phyloP scores from a whole-genome alignment of 306 rosid genomes.

The Quercus mongolica region DNA sequence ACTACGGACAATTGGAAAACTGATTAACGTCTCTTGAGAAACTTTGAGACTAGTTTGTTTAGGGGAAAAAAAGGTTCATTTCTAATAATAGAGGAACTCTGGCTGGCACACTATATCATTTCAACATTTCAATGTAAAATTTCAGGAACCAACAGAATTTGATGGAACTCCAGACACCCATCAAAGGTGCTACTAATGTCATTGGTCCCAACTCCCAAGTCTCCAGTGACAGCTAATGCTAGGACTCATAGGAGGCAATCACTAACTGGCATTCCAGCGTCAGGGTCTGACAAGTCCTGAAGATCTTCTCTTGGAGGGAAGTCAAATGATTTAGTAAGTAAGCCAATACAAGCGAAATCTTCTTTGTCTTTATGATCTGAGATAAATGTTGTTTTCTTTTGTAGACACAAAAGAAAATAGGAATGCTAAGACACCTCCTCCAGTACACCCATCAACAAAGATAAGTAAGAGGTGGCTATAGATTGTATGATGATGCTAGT shows the following conservation, averaged over 20 bases:
- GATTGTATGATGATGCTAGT: background rate
- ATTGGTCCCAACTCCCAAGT: conserved; percentile 33
- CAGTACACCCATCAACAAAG: conserved; percentile 44
- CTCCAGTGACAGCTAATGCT: conserved; percentile 38
- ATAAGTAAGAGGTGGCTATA: conserved; percentile 50
- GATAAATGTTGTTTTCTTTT: conserved; percentile 2
- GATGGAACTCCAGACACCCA: conserved; percentile 51
- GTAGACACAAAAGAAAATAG: conserved; percentile 55
- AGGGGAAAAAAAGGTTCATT: background rate
- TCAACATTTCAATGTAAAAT: conserved; percentile 1
- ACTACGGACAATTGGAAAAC: conserved; percentile 80
- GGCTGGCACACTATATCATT: background rate
- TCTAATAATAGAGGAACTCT: background rate
- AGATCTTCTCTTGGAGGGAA: conserved; percentile 85
- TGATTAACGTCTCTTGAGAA: conserved; percentile 82
- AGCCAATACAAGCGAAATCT: background rate
- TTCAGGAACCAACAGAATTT: conserved; percentile 63
- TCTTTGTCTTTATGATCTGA: conserved; percentile 1
- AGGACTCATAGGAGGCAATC: conserved; percentile 70
- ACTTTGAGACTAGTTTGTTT: conserved; percentile 32
- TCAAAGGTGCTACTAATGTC: conserved; percentile 21
- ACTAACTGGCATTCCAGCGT: conserved; percentile 52
- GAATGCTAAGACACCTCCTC: conserved; percentile 80
- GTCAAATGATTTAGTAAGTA: conserved; percentile 45
- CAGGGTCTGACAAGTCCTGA: conserved; percentile 43